phyloP scores from a whole-genome alignment of 495 filamentous ascomycete species.

The Penicillium lagena region DNA sequence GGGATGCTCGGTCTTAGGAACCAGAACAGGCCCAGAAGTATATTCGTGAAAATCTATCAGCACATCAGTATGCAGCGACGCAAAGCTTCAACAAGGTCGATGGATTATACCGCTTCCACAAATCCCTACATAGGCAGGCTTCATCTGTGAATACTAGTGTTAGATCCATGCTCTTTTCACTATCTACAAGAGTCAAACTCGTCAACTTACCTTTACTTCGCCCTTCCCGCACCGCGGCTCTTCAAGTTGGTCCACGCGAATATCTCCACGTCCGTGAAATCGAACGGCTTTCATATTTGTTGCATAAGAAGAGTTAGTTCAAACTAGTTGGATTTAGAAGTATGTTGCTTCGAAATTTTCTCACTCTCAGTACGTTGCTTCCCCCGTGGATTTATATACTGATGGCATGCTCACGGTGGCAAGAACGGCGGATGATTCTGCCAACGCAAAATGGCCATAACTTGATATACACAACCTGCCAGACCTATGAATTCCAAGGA shows the following conservation, averaged over 20 bases:
- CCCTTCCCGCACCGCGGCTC: conserved; percentile 8
- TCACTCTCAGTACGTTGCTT: too few relatives aligned
- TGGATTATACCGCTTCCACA: conserved; percentile 6
- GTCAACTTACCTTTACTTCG: conserved; percentile 8
- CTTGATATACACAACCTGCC: too few relatives aligned
- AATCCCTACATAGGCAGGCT: conserved; percentile 8
- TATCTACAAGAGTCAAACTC: neutral
- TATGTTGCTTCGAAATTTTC: too few relatives aligned
- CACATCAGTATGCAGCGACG: too few relatives aligned
- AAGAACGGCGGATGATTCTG: too few relatives aligned
- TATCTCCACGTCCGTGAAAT: conserved; percentile 10
- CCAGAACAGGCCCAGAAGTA: conserved; percentile 43
- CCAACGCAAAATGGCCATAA: too few relatives aligned
- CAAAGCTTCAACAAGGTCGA: neutral
- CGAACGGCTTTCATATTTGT: conserved; percentile 6
- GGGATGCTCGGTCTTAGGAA: conserved; percentile 44
- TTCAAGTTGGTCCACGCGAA: conserved; percentile 9
- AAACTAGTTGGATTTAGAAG: too few relatives aligned
- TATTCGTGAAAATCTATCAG: conserved; percentile 11
- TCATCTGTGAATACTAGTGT: conserved; percentile 3
- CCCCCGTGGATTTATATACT: too few relatives aligned
- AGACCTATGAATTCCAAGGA: too few relatives aligned
- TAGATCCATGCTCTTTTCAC: neutral
- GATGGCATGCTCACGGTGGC: too few relatives aligned
- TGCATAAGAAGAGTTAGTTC: too few relatives aligned